These are phyloP conservation scores for Boletellus sp. DNA, from an alignment of 768 basidiomycete genomes.

Conservation along the genomic window DNA sequence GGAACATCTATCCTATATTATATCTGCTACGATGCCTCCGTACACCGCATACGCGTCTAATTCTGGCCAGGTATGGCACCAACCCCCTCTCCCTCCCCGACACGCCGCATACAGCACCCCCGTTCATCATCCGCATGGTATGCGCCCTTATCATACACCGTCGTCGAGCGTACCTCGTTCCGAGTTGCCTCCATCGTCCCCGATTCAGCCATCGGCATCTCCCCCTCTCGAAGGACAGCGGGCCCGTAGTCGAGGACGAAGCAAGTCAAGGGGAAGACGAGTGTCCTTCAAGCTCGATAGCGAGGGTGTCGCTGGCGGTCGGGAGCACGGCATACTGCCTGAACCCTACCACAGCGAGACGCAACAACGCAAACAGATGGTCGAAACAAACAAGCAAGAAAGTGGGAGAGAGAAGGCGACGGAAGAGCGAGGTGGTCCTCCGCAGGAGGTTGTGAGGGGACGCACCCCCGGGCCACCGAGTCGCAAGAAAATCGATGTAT, in stretches of 20 bases:
- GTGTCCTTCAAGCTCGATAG: constrained; percentile 53
- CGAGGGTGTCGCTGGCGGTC: constrained; percentile 11
- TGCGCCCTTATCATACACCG: constrained; percentile 17
- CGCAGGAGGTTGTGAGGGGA: constrained; percentile 15
- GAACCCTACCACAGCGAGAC: constrained; percentile 4
- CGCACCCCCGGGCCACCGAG: constrained; percentile 26
- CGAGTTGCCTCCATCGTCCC: constrained; percentile 52
- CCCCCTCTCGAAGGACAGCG: constrained; percentile 32
- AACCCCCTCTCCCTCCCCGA: constrained; percentile 1
- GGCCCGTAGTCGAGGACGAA: constrained; percentile 41
- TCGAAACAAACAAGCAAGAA: constrained; percentile 12
- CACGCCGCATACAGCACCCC: constrained; percentile 6
- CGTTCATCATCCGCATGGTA: constrained; percentile 14
- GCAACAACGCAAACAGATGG: constrained; percentile 3
- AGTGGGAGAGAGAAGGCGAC: constrained; percentile 15
- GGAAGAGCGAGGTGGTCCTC: constrained; percentile 12
- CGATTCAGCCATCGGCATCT: constrained; percentile 38
- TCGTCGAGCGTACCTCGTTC: constrained; percentile 45
- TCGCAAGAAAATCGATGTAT: constrained; percentile 10
- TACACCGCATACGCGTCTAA: constrained; percentile 17
- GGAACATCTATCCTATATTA: constrained; percentile 38
- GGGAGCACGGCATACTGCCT: constrained; percentile 7
- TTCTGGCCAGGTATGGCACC: constrained; percentile 24
- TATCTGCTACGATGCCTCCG: constrained; percentile 30
- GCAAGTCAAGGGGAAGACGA: constrained; percentile 50